Base-by-base conservation (phyloP, 2,329 filamentous ascomycete genomes). In the Exserohilum turcica region DNA sequence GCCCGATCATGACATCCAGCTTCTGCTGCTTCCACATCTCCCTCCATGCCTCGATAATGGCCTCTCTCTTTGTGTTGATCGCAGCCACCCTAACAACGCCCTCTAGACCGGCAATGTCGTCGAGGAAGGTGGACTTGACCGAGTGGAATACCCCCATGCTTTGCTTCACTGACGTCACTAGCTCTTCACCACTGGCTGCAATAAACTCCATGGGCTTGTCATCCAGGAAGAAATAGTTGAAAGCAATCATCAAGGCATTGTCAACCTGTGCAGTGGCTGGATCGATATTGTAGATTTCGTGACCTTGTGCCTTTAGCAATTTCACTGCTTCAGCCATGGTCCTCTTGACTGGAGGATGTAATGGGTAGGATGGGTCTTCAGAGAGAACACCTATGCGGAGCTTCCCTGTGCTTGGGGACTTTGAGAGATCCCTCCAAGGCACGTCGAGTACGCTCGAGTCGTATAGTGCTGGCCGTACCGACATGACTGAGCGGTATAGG, bases 291-390 rank as follows among this genome's bases (percentile, higher is more conserved):
- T 49, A 9, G 9, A 53, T 43, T 13, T 32, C 32, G 39, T 53
- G 50, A 10, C 50, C 50, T 19, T 49, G 40, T 18, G 45, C 50
- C 27, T 49, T 39, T 4, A 53, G 13, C 5, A 35, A n/a, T 4
- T 21, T 28, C 1, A 33, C 45, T 13, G 50, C 50, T 9, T 48
- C 19, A 2, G 33, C 45, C 10, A 53, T 13, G n/a, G 50, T 45
- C 8, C 50, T 43, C 32, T 53, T 53, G 9, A 49, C 50, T 28
- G 50, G 50, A 21, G 50, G 50, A 13, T 53, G 50, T n/a, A 48
- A 21, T 3, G 50, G 50, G 15, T 43, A 48, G 5, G 18, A 27
- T 16, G 50, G 39, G 33, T 53, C 50, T 39, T 53, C 50, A 3
- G 38, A n/a, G 31, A 53, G n/a, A 9, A 53, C 44, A 15, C 50